Base-by-base conservation (phyloP, 345 rosid species). In the Linum tenue region DNA sequence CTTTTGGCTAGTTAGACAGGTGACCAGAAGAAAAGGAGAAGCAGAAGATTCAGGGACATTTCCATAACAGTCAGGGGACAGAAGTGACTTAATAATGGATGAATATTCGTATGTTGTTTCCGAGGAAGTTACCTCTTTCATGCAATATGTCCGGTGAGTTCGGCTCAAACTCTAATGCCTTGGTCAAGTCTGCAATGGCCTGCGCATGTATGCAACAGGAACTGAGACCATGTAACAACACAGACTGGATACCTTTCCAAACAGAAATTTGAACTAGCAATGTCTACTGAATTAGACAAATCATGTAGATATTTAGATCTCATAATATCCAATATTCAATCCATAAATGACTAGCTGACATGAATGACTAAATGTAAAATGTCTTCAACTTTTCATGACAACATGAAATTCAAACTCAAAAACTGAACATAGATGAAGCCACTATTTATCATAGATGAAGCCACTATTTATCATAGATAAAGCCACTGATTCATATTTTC, bases 131-230 rank as follows among this genome's bases (percentile, higher is more conserved):
- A 94, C 99, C 99, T 71, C 95, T 88, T 85, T 94, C 99, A 67
- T 88, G 97, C 67, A 94, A 79, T 70, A 94, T 82, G 75, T 94
- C 97, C 64, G 90, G 82, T 39, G 97, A 86, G 64, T 85, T 72
- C 68, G 90, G 95, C 76, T 94, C 99, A 75, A 83, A 86, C 69
- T 84, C 89, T 74, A 90, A 78, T 74, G 99, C 96, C 82, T 82
- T 85, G 40, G 92, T 84, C 84, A 94, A 80, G 78, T 90, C 99
- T 64, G 79, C 81, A 70, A 90, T 88, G 60, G 99, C 99, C 99
- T 94, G 84, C 14, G 62, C 36, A 78, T 60, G 59, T 67, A 59
- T 60, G 62, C 62, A 63, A 22, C 31, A 1, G 31, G 1, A 22
- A 76, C 69, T 56, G 65, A 35, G 59, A 60, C 48, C n/a, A 50